Evolutionary conservation across 1,139 yeast genomes (phyloP).

Genomic region (Arxiozyma slooffiae): DNA sequence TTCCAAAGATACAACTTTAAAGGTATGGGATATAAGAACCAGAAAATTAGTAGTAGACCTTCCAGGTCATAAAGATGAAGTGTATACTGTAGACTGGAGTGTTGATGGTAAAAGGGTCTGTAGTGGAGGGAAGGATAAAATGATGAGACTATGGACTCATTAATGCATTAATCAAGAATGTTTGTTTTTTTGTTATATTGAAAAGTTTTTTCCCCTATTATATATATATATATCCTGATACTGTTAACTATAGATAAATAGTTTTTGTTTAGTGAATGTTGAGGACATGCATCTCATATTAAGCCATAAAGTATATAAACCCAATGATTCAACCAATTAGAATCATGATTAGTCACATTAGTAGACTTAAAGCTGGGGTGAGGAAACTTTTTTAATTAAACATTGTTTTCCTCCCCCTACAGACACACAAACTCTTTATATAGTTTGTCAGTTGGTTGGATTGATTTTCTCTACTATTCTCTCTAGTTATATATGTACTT

Average conservation of each 20-base stretch:
- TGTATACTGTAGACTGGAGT: slow-evolving; percentile 97
- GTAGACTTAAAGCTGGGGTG: background rate
- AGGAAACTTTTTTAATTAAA: too few relatives aligned
- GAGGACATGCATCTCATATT: background rate
- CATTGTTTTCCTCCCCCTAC: too few relatives aligned
- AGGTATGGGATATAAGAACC: slow-evolving; percentile 92
- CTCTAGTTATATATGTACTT: too few relatives aligned
- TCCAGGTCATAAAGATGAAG: slow-evolving; percentile 95
- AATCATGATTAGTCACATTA: too few relatives aligned
- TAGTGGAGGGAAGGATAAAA: slow-evolving; percentile 94
- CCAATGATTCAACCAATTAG: background rate
- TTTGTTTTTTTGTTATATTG: background rate
- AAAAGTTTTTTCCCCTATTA: background rate
- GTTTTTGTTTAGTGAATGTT: too few relatives aligned
- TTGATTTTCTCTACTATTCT: too few relatives aligned
- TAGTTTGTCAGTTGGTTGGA: too few relatives aligned
- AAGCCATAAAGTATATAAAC: background rate
- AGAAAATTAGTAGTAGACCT: slow-evolving; percentile 76
- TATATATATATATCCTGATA: background rate
- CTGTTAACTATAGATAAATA: background rate
- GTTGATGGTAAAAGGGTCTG: slow-evolving; percentile 87
- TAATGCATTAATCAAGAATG: slow-evolving; percentile 20
- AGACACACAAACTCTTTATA: too few relatives aligned
- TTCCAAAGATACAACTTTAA: slow-evolving; percentile 91
- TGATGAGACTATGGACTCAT: slow-evolving; percentile 87